Base-by-base conservation (phyloP, 495 filamentous ascomycete genomes). In the Penicillium cataractarum region DNA sequence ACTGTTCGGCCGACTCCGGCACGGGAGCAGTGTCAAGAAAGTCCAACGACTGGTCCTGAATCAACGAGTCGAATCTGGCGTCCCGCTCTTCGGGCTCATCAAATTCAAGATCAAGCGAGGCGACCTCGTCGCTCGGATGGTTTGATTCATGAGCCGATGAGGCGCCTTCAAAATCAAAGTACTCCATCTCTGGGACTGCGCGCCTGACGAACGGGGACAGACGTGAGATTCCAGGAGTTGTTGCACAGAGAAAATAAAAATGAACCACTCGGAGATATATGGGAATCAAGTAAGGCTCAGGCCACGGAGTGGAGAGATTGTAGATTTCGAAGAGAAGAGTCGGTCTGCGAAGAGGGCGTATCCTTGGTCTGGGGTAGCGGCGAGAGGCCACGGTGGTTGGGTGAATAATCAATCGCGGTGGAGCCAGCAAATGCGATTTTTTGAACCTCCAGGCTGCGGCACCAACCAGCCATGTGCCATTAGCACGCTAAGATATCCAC, bases 131-230 rank as follows among this genome's bases (percentile, higher is more conserved):
- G 13, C 77, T 75, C 56, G 69, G 66, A 42, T 67, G 68, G 26
- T 72, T 71, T 12, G 74, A 75, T 53, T 72, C 76, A 51, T 76
- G 68, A 35, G 65, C 65, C n/a, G 68, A 74, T 5, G 81, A 80
- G 31, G 82, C 82, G 50, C 78, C 77, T 50, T 84, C 79, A 67
- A 85, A 84, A 65, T 85, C 76, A 61, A 85, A 84, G 68, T 83
- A 84, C 63, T 85, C 82, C 80, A 82, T 82, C 24, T 46, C 24
- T 46, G 54, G 60, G 22, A n/a, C 24, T 40, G 50, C 27, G 64
- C 53, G 37, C n/a, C 21, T 31, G 19, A 21, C 31, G 19, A 56
- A n/a, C n/a, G 24, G 44, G n/a, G 22, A 32, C 58, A 32, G 35
- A 22, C 35, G 37, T 54, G 4, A 42, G 15, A 27, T 19, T 62